Evolutionary conservation across 345 rosid genomes (phyloP).

Genomic region (Luvunga scandens): DNA sequence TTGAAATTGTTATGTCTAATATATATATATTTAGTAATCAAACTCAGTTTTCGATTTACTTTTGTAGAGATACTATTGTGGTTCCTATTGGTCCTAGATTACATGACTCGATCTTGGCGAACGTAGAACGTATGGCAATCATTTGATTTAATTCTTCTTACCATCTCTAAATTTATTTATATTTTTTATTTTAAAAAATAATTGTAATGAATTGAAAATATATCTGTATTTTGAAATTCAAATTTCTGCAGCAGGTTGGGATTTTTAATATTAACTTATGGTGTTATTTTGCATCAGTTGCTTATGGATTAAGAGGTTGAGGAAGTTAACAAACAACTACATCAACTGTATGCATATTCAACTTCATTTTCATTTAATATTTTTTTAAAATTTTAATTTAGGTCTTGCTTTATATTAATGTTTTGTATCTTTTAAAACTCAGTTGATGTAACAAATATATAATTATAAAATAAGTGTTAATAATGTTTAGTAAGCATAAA

Average conservation of each 20-base stretch:
- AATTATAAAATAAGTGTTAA: no score
- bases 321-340: conserved; percentile 94
- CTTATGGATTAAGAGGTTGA: conserved; percentile 95
- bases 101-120: conserved; percentile 93
- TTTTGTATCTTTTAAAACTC: no score
- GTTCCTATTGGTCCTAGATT: conserved; percentile 72
- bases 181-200: neutral
- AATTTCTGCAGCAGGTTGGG: conserved; percentile 67
- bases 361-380: neutral
- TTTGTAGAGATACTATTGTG: conserved; percentile 26
- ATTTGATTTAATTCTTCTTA: neutral
- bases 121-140: conserved; percentile 70
- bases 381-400: neutral
- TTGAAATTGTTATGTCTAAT: no score
- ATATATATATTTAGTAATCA: no score
- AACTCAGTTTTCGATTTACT: neutral
- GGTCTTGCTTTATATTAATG: fast-evolving
- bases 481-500: no score
- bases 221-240: conserved; percentile 10
- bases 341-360: conserved; percentile 60
- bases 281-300: conserved; percentile 81
- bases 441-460: no score
- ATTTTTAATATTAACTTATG: conserved; percentile 78
- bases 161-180: neutral
- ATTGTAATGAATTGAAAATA: neutral